Percentiles rank a stretch among this genome's conserved stretches.
These are phyloP conservation scores for Nannochloris sp. DNA, from an alignment of 139 green algal genomes.

Conservation along the genomic window DNA sequence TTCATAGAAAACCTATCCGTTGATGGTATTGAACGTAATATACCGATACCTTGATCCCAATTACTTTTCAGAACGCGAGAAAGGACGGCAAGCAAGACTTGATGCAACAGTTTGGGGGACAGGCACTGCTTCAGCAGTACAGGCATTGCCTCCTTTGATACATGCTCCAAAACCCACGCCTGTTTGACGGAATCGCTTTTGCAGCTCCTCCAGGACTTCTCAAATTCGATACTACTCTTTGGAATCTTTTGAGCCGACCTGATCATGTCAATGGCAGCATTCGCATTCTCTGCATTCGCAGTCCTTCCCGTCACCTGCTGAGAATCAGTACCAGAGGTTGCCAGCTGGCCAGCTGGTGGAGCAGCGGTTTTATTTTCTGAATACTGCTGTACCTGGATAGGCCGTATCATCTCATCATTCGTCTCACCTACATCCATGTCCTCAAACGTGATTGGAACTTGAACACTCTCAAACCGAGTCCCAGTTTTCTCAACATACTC, in stretches of 20 bases:
- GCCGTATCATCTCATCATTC: too few species aligned
- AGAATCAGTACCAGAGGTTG: background rate
- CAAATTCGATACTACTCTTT: conserved; percentile 53
- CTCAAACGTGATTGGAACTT: background rate
- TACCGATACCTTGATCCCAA: background rate
- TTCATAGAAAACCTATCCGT: conserved; percentile 11
- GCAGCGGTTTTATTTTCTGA: too few species aligned
- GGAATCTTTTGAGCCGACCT: background rate
- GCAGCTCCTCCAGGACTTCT: conserved; percentile 49
- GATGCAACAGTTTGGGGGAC: conserved; percentile 36
- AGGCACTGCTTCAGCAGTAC: conserved; percentile 51
- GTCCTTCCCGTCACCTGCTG: background rate
- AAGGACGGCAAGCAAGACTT: conserved; percentile 16
- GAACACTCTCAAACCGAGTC: conserved; percentile 12
- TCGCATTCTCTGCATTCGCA: background rate
- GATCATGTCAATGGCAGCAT: background rate
- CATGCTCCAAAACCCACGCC: conserved; percentile 43
- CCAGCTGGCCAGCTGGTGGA: too few species aligned
- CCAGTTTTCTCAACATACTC: background rate
- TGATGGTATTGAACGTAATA: conserved; percentile 13
- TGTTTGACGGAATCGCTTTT: conserved; percentile 36
- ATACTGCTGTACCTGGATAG: too few species aligned
- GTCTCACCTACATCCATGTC: background rate
- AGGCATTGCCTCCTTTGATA: conserved; percentile 33
- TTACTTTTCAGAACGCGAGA: background rate